phyloP scores from a whole-genome alignment of 116 monocot species.

The Posidonia oceanica region DNA sequence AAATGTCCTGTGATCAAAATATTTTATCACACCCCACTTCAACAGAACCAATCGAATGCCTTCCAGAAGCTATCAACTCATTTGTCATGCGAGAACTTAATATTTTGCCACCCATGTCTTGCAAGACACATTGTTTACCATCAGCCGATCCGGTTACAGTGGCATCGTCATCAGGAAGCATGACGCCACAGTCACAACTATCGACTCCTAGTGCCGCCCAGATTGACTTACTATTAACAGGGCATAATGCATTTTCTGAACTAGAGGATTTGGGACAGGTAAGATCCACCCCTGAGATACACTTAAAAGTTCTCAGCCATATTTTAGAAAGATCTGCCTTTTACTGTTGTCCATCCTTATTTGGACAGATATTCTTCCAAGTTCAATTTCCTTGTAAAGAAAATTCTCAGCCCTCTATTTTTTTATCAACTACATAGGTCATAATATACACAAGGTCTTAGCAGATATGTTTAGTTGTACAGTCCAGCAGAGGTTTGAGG shows the following conservation, averaged over 20 bases:
- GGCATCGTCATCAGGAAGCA: conserved; percentile 38
- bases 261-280: conserved; percentile 83
- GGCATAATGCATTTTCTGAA: conserved; percentile 31
- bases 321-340: not conserved
- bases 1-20: conserved; percentile 9
- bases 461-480: too few species aligned
- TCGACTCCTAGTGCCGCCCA: conserved; percentile 39
- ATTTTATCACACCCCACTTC: conserved; percentile 10
- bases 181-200: conserved; percentile 52
- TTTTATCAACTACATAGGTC: too few species aligned
- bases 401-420: too few species aligned
- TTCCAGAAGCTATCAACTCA: conserved; percentile 19
- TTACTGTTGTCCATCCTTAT: not conserved
- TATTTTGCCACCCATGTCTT: conserved; percentile 3
- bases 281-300: not conserved
- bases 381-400: too few species aligned
- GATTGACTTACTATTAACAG: conserved; percentile 34
- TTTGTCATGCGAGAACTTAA: conserved; percentile 9
- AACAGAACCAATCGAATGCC: conserved; percentile 10
- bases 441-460: too few species aligned
- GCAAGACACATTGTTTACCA: conserved; percentile 9
- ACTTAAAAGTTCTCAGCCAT: not conserved
- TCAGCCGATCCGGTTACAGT: conserved; percentile 16
- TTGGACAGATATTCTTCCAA: too few species aligned
- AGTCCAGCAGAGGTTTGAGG: too few species aligned